phyloP scores from a whole-genome alignment of 2,329 filamentous ascomycete genomes.

The Diaporthe sp. region DNA sequence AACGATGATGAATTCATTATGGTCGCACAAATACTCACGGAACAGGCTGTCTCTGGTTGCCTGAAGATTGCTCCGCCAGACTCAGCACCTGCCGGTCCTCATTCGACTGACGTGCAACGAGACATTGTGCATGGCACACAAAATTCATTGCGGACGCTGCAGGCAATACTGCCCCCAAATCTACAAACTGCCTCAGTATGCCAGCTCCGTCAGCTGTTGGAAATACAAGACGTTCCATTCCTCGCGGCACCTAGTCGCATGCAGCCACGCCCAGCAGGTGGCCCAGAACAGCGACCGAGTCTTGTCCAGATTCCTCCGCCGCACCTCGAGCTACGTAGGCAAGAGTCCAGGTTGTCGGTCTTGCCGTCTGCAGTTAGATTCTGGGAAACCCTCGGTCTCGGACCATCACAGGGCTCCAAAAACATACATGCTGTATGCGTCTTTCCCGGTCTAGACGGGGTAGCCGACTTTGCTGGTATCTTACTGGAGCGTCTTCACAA shows the following conservation, averaged over 20 bases:
- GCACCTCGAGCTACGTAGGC: slow-evolving; percentile 78
- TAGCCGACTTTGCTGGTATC: slow-evolving; percentile 69
- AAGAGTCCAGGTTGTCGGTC: slow-evolving; percentile 78
- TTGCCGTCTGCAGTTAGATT: slow-evolving; percentile 81
- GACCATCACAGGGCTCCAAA: slow-evolving; percentile 78
- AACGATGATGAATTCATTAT: slow-evolving; percentile 73
- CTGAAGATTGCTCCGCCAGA: slow-evolving; percentile 51
- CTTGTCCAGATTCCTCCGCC: slow-evolving; percentile 76
- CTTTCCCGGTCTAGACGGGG: slow-evolving; percentile 74
- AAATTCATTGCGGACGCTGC: slow-evolving; percentile 62
- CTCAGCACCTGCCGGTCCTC: background rate
- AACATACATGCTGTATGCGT: slow-evolving; percentile 79
- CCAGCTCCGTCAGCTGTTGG: slow-evolving; percentile 63
- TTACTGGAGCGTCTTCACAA: slow-evolving; percentile 78
- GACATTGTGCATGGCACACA: slow-evolving; percentile 58
- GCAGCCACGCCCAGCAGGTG: slow-evolving; percentile 60
- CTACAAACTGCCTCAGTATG: slow-evolving; percentile 57
- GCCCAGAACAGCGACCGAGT: slow-evolving; percentile 63
- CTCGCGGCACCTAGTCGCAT: slow-evolving; percentile 65
- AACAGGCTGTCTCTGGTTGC: slow-evolving; percentile 72
- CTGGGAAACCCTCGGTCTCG: slow-evolving; percentile 85
- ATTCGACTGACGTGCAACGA: slow-evolving; percentile 46
- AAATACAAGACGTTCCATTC: slow-evolving; percentile 69
- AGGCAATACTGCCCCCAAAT: slow-evolving; percentile 57
- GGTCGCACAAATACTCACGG: slow-evolving; percentile 78